Evolutionary conservation across 768 basidiomycete species (phyloP), one percentile per base, ranked within the genome.

Genomic region (Mrakia frigida): DNA sequence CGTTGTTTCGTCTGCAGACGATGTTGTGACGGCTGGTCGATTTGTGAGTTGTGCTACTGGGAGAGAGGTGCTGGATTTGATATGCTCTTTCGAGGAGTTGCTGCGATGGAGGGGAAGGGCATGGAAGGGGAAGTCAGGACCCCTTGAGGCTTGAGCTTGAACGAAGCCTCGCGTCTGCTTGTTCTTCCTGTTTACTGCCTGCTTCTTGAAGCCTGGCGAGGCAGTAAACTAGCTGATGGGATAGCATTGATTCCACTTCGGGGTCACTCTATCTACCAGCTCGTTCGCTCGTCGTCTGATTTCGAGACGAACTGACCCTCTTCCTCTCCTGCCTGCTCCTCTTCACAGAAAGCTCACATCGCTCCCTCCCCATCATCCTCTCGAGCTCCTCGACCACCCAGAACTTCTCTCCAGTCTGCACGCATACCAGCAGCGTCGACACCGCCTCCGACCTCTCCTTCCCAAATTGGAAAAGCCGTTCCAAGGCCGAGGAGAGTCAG

Each of bases 311-410:
- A 37, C 63, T 65, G 63, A 70, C 31, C 73, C 25, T 3, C 23
- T 18, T n/a, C 61, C 6, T 28, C 11, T n/a, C n/a, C 41, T 23
- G 14, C 60, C 25, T 35, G 14, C 53, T 14, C 23, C 46, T 13
- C 73, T 63, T 35, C n/a, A 25, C 53, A 75, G 74, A 75, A 75
- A 59, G 74, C 74, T 6, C 74, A 75, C 67, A 56, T 65, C 52
- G 53, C 74, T 6, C 67, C 67, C 31, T 74, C 65, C 21, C 46
- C 74, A 2, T 75, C 74, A 14, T 18, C 41, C 31, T 69, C 33
- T 21, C 41, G 60, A 6, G 41, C 60, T 5, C 56, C n/a, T 61
- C 74, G 41, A 35, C 74, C 21, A 25, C 13, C 21, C 6, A 18
- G 35, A 46, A 68, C 65, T 16, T 18, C 65, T n/a, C 35, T 39